Evolutionary conservation across 148 eudicot species (phyloP).

Genomic region (Cornus florida): DNA sequence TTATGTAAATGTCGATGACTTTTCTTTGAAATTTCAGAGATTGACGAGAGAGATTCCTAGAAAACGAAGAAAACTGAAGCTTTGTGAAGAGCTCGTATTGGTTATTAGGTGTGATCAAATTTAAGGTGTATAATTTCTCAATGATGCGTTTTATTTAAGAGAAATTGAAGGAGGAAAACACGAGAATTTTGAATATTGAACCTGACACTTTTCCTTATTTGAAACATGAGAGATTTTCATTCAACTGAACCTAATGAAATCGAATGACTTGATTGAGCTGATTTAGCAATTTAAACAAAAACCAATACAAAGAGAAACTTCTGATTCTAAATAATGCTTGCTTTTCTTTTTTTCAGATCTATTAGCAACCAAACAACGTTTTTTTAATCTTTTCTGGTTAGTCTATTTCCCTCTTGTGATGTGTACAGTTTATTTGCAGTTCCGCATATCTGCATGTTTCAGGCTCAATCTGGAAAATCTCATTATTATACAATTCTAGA

Average conservation of each 20-base stretch:
- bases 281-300: background rate
- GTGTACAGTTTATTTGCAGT: background rate
- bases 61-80: background rate
- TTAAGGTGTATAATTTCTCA: background rate
- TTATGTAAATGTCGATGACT: background rate
- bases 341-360: background rate
- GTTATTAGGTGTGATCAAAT: background rate
- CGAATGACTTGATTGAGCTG: background rate
- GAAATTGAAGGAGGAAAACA: background rate
- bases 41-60: background rate
- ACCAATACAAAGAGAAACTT: background rate
- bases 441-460: background rate
- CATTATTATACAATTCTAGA: background rate
- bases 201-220: background rate
- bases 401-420: background rate
- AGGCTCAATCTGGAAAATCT: background rate
- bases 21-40: background rate
- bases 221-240: background rate
- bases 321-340: background rate
- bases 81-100: background rate
- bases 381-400: background rate
- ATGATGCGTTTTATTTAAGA: background rate
- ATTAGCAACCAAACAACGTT: background rate
- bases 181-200: too few relatives aligned
- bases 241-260: background rate